Base-by-base conservation (phyloP, 2,329 filamentous ascomycete genomes). In the Exophiala alcalophila region DNA sequence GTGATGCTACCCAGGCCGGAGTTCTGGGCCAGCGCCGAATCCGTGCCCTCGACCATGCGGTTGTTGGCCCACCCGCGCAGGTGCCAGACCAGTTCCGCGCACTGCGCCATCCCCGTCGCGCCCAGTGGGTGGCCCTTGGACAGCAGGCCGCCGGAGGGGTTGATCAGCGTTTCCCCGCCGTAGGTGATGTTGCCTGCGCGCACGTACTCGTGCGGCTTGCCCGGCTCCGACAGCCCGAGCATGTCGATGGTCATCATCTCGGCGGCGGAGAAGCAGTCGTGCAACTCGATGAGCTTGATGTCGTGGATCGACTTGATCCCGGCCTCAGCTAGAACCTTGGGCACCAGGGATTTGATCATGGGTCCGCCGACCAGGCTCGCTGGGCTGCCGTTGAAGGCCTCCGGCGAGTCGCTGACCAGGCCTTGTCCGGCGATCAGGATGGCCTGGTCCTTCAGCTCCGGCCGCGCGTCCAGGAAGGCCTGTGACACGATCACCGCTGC, bases 181-280 rank as follows among this genome's bases (percentile, higher is more conserved):
- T 95, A 94, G 1, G 91, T 97, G 61, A 97, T 94, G 59, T 90
- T 88, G 19, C 90, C 90, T 7, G 67, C 68, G 27, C 89, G 81
- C 16, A 97, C 88, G 66, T 96, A 80, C 67, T 95, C 88, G 64
- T 96, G 90, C 0, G 91, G 91, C 65, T 88, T 90, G 11, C 91
- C 91, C 8, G 76, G 78, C 44, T 81, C 81, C 27, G 75, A 78
- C 7, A 97, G 76, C 2, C 88, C 89, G 1, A 97, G 76, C 0
- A 87, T 86, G 62, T 97, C 91, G 36, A 97, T 81, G 1, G 81
- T 83, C 35, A 92, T 77, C 83, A 97, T 85, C 72, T 97, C 87
- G 64, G 97, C 97, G 18, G 91, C 83, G n/a, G 82, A 88, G 76
- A 97, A 97, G 72, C 91, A 97, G 70, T 97, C 91, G 68, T 97